Evolutionary conservation across 2,329 filamentous ascomycete genomes (phyloP).

Genomic region (Talaromyces piceae): DNA sequence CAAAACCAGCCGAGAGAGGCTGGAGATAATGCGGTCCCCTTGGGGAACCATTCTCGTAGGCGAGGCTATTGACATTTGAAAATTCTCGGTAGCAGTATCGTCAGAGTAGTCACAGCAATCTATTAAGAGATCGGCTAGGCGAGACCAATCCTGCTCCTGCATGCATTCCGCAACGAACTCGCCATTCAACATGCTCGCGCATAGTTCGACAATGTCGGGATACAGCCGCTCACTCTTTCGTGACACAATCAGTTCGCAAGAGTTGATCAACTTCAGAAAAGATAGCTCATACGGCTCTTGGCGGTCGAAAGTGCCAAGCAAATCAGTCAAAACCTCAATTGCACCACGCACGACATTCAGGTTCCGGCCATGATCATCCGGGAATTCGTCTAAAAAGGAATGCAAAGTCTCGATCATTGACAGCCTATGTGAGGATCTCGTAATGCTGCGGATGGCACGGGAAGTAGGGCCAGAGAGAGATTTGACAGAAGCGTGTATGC

Average conservation of each 20-base stretch:
- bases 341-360: conserved; percentile 34
- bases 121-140: conserved; percentile 27
- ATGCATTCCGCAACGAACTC: conserved; percentile 27
- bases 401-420: conserved; percentile 33
- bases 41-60: conserved; percentile 19
- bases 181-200: conserved; percentile 32
- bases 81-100: conserved; percentile 17
- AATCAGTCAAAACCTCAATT: conserved; percentile 34
- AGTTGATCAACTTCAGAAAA: conserved; percentile 30
- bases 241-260: conserved; percentile 25
- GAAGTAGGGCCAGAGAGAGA: conserved; percentile 36
- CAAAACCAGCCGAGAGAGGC: conserved; percentile 30
- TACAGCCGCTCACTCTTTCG: conserved; percentile 33
- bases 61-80: conserved; percentile 12
- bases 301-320: conserved; percentile 33
- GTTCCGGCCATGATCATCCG: conserved; percentile 28
- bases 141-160: conserved; percentile 24
- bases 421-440: conserved; percentile 31
- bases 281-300: conserved; percentile 30
- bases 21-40: conserved; percentile 33
- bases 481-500: conserved; percentile 38
- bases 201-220: conserved; percentile 34
- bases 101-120: conserved; percentile 27
- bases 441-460: conserved; percentile 34
- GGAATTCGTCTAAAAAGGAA: conserved; percentile 28